Evolutionary conservation across 768 basidiomycete genomes (phyloP).

Genomic region (Naganishia vaughanmartiniae): DNA sequence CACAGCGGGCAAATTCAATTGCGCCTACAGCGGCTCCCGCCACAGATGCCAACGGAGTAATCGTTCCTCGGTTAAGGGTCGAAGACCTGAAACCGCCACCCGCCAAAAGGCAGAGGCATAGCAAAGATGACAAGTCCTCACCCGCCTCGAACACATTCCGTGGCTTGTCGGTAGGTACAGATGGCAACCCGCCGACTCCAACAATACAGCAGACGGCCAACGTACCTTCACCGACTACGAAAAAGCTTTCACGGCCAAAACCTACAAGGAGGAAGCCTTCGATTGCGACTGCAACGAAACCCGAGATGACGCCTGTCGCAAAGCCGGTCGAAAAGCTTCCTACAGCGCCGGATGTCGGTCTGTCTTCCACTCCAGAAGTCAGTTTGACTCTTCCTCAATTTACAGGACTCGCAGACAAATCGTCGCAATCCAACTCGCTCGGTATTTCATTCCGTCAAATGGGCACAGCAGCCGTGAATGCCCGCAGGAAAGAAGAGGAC

Average conservation of each 20-base stretch:
- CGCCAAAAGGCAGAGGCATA: constrained; percentile 27
- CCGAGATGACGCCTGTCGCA: not conserved
- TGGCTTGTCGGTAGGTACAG: constrained; percentile 8
- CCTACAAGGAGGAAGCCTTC: constrained; percentile 15
- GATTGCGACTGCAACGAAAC: constrained; percentile 1
- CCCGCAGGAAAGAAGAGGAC: constrained; percentile 24
- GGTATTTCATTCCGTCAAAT: constrained; percentile 23
- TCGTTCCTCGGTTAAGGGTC: constrained; percentile 27
- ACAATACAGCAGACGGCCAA: not conserved
- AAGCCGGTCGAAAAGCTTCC: constrained; percentile 13
- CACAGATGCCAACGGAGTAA: not conserved
- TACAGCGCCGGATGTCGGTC: not conserved
- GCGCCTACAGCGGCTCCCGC: not conserved
- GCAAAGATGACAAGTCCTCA: constrained; percentile 25
- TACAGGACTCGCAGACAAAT: constrained; percentile 10
- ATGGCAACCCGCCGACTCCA: constrained; percentile 17
- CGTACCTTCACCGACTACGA: constrained; percentile 19
- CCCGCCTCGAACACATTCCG: constrained; percentile 3
- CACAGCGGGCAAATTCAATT: not conserved
- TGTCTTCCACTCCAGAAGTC: not conserved
- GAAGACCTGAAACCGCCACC: constrained; percentile 34
- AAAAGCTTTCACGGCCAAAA: constrained; percentile 18
- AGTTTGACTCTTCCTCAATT: constrained; percentile 17
- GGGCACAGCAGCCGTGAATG: constrained; percentile 19
- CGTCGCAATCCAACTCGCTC: constrained; percentile 10